phyloP scores from a whole-genome alignment of 2,329 filamentous ascomycete genomes.

The Dryadomyces quercivorus region DNA sequence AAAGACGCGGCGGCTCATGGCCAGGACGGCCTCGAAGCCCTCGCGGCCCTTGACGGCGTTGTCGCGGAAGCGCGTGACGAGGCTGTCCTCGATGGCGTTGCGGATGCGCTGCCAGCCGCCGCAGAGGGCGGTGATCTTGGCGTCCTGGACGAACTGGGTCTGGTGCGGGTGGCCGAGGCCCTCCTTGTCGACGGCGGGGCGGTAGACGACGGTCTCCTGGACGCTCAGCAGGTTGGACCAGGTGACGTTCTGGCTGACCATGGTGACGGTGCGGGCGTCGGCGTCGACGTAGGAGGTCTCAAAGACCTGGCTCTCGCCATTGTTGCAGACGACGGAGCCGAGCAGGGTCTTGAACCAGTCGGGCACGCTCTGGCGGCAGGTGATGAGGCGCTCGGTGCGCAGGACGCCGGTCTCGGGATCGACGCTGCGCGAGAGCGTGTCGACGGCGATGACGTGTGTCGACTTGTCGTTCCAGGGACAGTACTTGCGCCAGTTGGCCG shows the following conservation, averaged over 20 bases:
- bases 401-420: constrained; percentile 46
- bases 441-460: constrained; percentile 91
- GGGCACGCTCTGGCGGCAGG: constrained; percentile 51
- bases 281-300: constrained; percentile 95
- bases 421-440: constrained; percentile 66
- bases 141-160: constrained; percentile 81
- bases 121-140: constrained; percentile 85
- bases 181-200: constrained; percentile 31
- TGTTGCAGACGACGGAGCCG: constrained; percentile 45
- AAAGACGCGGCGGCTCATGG: constrained; percentile 86
- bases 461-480: constrained; percentile 98
- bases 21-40: constrained; percentile 88
- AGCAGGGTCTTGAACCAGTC: constrained; percentile 73
- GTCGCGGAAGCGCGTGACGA: constrained; percentile 78
- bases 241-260: constrained; percentile 93
- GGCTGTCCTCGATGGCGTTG: constrained; percentile 85
- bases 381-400: constrained; percentile 50
- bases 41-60: constrained; percentile 85
- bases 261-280: constrained; percentile 71
- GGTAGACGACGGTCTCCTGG: constrained; percentile 85
- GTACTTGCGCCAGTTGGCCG: constrained; percentile 97
- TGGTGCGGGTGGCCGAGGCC: constrained; percentile 26
- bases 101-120: constrained; percentile 96
- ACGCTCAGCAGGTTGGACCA: constrained; percentile 83
- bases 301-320: constrained; percentile 72